Evolutionary conservation across 768 basidiomycete species (phyloP).

Genomic region (Suillus subalutaceus): DNA sequence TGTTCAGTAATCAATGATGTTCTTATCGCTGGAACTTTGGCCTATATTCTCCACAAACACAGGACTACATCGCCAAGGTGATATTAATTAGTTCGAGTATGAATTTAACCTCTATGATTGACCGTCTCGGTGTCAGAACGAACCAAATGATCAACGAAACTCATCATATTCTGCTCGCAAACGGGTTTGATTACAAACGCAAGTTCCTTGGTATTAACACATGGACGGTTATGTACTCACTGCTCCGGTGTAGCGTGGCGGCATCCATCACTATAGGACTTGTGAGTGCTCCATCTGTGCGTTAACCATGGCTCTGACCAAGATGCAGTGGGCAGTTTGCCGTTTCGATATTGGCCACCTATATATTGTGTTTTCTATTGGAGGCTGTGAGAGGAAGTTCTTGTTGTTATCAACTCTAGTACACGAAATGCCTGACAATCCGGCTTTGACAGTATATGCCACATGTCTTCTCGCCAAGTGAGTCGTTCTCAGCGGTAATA

Average conservation of each 20-base stretch:
- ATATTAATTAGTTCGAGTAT: neutral
- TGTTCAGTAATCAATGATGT: conserved; percentile 23
- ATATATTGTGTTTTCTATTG: conserved; percentile 26
- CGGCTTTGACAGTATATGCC: conserved; percentile 26
- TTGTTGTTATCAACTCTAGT: neutral
- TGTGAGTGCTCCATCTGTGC: conserved; percentile 17
- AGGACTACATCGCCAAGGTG: conserved; percentile 19
- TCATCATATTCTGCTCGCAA: conserved; percentile 25
- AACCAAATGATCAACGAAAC: conserved; percentile 18
- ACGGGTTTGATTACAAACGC: conserved; percentile 32
- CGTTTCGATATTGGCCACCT: conserved; percentile 24
- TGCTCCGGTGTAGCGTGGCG: conserved; percentile 15
- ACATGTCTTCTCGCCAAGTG: conserved; percentile 33
- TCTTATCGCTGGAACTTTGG: conserved; percentile 26
- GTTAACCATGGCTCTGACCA: neutral
- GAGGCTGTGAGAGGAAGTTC: conserved; percentile 27
- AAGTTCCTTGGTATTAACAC: neutral
- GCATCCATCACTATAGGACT: conserved; percentile 16
- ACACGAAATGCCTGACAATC: neutral
- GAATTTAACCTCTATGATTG: neutral
- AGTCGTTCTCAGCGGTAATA: conserved; percentile 4
- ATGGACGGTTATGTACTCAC: neutral
- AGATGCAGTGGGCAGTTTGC: conserved; percentile 22
- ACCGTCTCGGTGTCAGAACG: conserved; percentile 14
- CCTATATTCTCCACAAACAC: conserved; percentile 15